Evolutionary conservation across 2,329 filamentous ascomycete genomes (phyloP), one percentile per base, ranked within the genome.

Genomic region (Alternaria incomplexa): DNA sequence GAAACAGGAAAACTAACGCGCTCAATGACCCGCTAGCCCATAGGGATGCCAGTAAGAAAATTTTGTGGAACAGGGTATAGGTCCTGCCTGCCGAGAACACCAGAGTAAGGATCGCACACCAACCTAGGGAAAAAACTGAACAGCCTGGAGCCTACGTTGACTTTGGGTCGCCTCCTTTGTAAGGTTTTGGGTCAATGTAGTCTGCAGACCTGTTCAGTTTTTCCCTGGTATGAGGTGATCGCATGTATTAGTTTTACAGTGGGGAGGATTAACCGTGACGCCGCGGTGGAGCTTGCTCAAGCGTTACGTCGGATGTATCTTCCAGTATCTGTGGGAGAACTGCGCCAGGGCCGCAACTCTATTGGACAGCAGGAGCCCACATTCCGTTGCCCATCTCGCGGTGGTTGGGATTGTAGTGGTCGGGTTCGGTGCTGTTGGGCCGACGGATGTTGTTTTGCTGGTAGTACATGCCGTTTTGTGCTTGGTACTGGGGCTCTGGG

Each of bases 401-500:
- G 56, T 80, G 78, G 58, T 77, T 78, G n/a, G 79, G 71, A 63
- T 79, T 79, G 59, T 86, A 84, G 58, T 89, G 85, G 7, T 81
- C 81, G 64, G 80, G 80, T 71, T 96, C 91, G 4, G 91, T 88
- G 84, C 91, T 93, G 70, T 91, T 90, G 5, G 91, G 90, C 62
- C 91, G 86, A 60, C 91, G 88, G 69, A 93, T 89, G 68, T 89
- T 87, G 26, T 88, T 86, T 67, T 89, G 89, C 46, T 86, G 85
- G 71, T 93, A 95, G 80, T 94, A 96, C 75, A 86, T 86, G 76
- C 89, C 85, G 45, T 86, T 85, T 32, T 85, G 84, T 43, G 86
- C 85, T 53, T 87, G 85, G 64, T 90, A 90, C 25, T 83, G 84
- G 5, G 88, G 88, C 71, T 97, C 93, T 0, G 93, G 91, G 70